phyloP scores from a whole-genome alignment of 805 yeast species.

The Cyberlindnera nakhonratchasimensis region DNA sequence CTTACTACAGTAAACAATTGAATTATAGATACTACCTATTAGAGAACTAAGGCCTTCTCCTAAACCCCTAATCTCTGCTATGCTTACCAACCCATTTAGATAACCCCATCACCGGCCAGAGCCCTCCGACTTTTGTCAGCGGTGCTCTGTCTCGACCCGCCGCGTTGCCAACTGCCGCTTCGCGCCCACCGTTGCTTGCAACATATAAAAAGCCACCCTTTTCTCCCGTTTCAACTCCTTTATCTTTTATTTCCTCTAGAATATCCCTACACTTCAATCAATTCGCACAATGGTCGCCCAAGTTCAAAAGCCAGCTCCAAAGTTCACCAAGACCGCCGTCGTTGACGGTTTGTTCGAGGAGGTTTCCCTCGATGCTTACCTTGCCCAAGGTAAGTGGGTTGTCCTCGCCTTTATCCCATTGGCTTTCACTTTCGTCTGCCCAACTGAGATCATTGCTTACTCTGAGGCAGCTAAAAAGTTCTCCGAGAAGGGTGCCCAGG shows the following conservation, averaged over 20 bases:
- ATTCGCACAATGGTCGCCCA: constrained; percentile 73
- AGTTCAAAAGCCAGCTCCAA: constrained; percentile 95
- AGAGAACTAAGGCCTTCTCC: too few species aligned
- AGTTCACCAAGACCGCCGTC: constrained; percentile 95
- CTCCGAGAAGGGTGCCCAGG: constrained; percentile 79
- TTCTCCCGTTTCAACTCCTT: background rate
- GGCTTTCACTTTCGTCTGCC: constrained; percentile 99
- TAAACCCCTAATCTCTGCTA: too few species aligned
- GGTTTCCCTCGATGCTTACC: constrained; percentile 85
- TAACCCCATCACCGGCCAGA: background rate
- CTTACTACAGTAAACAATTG: too few species aligned
- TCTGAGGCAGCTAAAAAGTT: constrained; percentile 92
- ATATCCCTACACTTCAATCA: constrained; percentile 11
- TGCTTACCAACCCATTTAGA: too few species aligned
- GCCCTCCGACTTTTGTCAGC: constrained; percentile 20
- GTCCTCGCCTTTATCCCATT: constrained; percentile 94
- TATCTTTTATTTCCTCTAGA: background rate
- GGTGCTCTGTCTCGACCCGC: constrained; percentile 15
- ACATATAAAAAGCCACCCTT: constrained; percentile 12
- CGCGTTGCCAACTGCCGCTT: background rate
- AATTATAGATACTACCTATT: too few species aligned
- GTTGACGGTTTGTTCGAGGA: constrained; percentile 96
- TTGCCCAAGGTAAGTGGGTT: constrained; percentile 89
- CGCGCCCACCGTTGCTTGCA: constrained; percentile 1
- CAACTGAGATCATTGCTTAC: constrained; percentile 98